Base-by-base conservation (phyloP, 169 alveolate genomes). In the Eimeria zaria region DNA sequence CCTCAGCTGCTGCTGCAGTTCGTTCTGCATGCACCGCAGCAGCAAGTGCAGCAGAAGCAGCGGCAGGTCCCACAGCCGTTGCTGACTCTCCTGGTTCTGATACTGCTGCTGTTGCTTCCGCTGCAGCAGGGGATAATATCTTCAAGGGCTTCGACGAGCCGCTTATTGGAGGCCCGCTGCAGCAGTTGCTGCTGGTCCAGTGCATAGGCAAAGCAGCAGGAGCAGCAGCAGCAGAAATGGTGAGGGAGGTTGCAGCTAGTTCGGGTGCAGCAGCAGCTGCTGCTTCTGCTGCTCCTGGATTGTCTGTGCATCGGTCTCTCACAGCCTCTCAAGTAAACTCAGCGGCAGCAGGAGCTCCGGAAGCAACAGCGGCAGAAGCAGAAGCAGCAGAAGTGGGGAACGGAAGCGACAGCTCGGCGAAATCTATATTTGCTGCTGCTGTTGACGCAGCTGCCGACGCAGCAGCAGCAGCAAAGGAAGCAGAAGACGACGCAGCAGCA, bases 41-140 rank as follows among this genome's bases (percentile, higher is more conserved):
- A 87, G 93, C 83, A 87, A 87, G n/a, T 44, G 93, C 93, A 39
- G 93, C 93, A 39, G 33, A 53, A 41, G 93, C 93, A 48, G 93
- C 93, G n/a, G 93, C 83, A 27, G 93, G 93, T 11, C 93, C 93
- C 67, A 60, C 62, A 48, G 93, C 93, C 24, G 93, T 87, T 39
- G 93, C 93, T 39, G 93, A 87, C 22, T 55, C 93, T 36, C 93
- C 71, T 48, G 53, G 58, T 20, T 1, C 81, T 18, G 91, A 83
- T 16, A 30, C 88, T 78, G 88, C 87, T 44, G 87, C 87, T 44
- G 58, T 27, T 51, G 88, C 88, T 83, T 36, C 67, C 48, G 88
- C 64, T 78, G 88, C 88, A 27, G 1, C 78, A 14, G 30, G 8
- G 60, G 64, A 11, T 62, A 22, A 0, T 36, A 33, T 58, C 58